Evolutionary conservation across 2,329 filamentous ascomycete genomes (phyloP).

Genomic region (Fusarium brevicatenulatum): DNA sequence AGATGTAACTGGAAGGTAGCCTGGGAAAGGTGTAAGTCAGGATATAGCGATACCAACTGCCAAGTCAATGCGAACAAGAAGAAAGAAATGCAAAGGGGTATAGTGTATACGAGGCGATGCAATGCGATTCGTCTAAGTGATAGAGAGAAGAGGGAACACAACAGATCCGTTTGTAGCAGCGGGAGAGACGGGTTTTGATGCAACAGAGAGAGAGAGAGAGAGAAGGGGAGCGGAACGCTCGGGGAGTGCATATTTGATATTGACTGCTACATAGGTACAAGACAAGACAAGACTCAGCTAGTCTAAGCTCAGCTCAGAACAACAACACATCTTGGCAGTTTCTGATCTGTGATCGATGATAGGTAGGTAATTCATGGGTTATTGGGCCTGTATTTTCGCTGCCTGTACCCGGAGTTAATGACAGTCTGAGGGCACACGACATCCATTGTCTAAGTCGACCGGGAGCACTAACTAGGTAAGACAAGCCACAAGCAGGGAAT

Average conservation of each 20-base stretch:
- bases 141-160: neutral
- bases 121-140: neutral
- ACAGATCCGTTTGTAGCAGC: neutral
- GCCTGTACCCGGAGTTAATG: conserved; percentile 15
- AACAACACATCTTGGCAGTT: neutral
- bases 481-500: conserved; percentile 21
- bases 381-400: neutral
- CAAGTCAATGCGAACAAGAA: neutral
- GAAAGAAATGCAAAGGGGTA: neutral
- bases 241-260: conserved; percentile 10
- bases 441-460: conserved; percentile 17
- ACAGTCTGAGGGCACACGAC: conserved; percentile 26
- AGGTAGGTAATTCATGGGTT: neutral
- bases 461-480: conserved; percentile 11
- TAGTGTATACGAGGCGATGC: neutral
- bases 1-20: neutral
- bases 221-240: conserved; percentile 19
- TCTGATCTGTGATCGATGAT: neutral
- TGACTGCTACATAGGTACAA: neutral
- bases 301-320: neutral
- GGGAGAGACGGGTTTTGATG: conserved; percentile 24
- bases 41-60: neutral
- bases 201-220: neutral
- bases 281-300: neutral
- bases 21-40: neutral